Conservation (phyloP, 2,329 filamentous ascomycete genomes). For the Ophiostoma himal-ulmi region DNA sequence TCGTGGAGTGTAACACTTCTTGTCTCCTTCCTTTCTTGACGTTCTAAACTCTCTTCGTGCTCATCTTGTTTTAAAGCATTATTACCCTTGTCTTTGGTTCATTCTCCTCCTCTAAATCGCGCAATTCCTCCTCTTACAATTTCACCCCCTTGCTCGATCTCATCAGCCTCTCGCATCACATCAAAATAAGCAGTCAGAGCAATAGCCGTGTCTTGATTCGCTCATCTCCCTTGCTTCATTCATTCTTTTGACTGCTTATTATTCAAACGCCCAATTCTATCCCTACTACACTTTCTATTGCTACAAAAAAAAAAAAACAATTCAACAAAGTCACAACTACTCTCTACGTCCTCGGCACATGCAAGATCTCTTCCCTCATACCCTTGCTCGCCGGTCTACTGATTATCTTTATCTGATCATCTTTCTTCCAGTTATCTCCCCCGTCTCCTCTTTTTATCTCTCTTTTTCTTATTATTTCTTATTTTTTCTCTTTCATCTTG, state of each 20-base stretch:
- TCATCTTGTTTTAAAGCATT: not conserved
- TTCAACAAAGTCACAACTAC: not conserved
- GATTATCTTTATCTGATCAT: constrained; percentile 13
- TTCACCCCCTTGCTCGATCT: not conserved
- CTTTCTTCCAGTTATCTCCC: constrained; percentile 5
- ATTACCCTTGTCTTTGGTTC: not conserved
- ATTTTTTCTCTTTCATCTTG: not conserved
- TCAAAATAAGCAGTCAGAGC: not conserved
- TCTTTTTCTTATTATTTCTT: not conserved
- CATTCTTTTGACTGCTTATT: not conserved
- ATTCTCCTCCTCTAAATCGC: not conserved
- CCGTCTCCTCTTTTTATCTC: constrained; percentile 6
- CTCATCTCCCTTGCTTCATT: not conserved
- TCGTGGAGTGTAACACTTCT: not conserved
- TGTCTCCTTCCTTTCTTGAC: not conserved
- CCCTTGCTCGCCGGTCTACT: not conserved
- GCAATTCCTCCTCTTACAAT: not conserved
- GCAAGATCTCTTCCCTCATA: not conserved
- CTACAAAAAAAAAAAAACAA: not conserved
- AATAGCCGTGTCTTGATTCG: not conserved
- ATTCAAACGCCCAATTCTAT: not conserved
- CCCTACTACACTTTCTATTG: not conserved
- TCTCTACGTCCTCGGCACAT: not conserved
- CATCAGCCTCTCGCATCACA: not conserved
- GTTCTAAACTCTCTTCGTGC: not conserved